Conservation (phyloP, 495 filamentous ascomycete species). For the Endocarpon pusillum region DNA sequence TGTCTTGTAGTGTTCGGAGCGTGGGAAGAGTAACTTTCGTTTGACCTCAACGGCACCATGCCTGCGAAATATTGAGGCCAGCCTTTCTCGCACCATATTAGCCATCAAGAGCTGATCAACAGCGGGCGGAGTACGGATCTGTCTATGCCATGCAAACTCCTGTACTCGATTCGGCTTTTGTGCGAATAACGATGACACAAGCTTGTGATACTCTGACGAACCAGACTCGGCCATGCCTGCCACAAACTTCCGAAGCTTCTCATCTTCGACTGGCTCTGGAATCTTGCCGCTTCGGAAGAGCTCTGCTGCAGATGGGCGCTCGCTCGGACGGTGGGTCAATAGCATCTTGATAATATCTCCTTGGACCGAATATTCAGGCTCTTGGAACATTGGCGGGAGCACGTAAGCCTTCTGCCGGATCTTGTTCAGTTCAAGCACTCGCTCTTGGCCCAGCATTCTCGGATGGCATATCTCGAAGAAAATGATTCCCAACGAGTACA, state of each 20-base stretch:
- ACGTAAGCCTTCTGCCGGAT: slow-evolving; percentile 49
- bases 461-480: slow-evolving; percentile 95
- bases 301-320: slow-evolving; percentile 71
- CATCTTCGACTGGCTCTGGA: slow-evolving; percentile 80
- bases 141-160: slow-evolving; percentile 76
- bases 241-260: slow-evolving; percentile 67
- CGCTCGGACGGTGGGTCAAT: slow-evolving; percentile 60
- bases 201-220: slow-evolving; percentile 80
- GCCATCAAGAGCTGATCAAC: slow-evolving; percentile 54
- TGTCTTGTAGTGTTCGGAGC: slow-evolving; percentile 59
- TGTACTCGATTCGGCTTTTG: slow-evolving; percentile 57
- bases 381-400: slow-evolving; percentile 59
- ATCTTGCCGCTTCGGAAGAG: slow-evolving; percentile 76
- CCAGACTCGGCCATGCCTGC: slow-evolving; percentile 61
- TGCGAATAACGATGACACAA: slow-evolving; percentile 69
- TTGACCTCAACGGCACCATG: slow-evolving; percentile 79
- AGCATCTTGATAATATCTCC: slow-evolving; percentile 63
- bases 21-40: slow-evolving; percentile 60
- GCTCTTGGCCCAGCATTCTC: slow-evolving; percentile 73
- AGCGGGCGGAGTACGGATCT: slow-evolving; percentile 30
- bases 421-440: slow-evolving; percentile 53
- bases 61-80: slow-evolving; percentile 67
- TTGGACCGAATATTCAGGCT: slow-evolving; percentile 55
- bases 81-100: slow-evolving; percentile 53
- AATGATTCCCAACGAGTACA: slow-evolving; percentile 94